These are phyloP conservation scores for Coniochaeta sp. DNA, from an alignment of 2,329 filamentous ascomycete species.

Conservation along the genomic window DNA sequence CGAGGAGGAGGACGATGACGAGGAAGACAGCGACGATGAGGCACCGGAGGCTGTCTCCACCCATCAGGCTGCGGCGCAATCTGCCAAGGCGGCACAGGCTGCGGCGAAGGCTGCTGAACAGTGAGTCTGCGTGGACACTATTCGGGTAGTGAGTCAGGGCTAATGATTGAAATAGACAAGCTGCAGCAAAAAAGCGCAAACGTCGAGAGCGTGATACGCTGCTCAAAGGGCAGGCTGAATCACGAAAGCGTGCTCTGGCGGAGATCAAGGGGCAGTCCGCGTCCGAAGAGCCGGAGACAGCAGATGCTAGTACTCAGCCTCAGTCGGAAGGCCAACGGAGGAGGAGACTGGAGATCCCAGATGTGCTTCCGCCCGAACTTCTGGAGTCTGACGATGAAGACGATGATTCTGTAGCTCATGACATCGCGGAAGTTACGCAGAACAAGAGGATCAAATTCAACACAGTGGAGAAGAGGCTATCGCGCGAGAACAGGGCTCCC, in stretches of 20 bases:
- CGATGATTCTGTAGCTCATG: constrained; percentile 16
- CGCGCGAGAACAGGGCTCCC: constrained; percentile 28
- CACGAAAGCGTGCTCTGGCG: constrained; percentile 30
- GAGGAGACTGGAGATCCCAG: constrained; percentile 29
- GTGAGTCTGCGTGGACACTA: constrained; percentile 26
- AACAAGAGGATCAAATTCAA: constrained; percentile 35
- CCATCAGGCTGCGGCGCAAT: constrained; percentile 35
- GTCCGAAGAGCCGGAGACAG: constrained; percentile 8
- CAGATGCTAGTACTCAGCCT: constrained; percentile 12
- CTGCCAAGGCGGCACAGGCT: constrained; percentile 36
- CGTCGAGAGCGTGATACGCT: constrained; percentile 46
- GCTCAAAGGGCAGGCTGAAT: constrained; percentile 47
- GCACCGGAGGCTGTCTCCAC: constrained; percentile 54
- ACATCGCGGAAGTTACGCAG: constrained; percentile 14
- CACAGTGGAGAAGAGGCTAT: constrained; percentile 27
- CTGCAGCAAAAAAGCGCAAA: constrained; percentile 43
- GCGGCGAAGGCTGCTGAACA: constrained; percentile 42
- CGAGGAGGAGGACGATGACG: constrained; percentile 24
- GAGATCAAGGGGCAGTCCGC: constrained; percentile 4
- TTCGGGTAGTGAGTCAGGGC: not conserved
- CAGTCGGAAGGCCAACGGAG: constrained; percentile 8
- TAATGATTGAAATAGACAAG: constrained; percentile 30
- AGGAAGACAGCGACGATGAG: constrained; percentile 39
- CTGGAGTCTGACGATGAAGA: constrained; percentile 45
- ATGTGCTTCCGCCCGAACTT: constrained; percentile 44